These are phyloP conservation scores for Senecio squalidus DNA, from an alignment of 140 eudicot species.

Conservation along the genomic window DNA sequence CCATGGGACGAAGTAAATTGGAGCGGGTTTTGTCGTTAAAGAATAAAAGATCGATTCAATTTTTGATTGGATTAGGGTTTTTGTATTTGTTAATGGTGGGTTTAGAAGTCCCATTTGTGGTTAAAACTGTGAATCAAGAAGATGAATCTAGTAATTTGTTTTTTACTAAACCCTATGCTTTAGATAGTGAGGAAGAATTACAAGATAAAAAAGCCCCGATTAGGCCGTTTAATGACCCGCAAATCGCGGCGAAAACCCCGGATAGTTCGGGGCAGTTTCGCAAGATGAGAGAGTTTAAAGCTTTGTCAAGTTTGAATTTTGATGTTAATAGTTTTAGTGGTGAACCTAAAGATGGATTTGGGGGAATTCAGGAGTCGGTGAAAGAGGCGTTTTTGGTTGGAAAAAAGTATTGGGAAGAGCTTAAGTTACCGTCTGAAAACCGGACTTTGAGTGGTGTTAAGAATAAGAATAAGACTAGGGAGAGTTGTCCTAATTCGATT, in stretches of 20 bases:
- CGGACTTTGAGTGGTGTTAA: conserved; percentile 35
- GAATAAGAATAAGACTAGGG: conserved; percentile 21
- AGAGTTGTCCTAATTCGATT: conserved; percentile 71
- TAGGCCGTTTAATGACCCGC: conserved; percentile 40
- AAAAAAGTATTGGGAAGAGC: conserved; percentile 61
- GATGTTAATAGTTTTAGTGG: conserved; percentile 36
- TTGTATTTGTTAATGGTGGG: conserved; percentile 57
- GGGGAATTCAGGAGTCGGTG: conserved; percentile 61
- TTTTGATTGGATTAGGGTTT: conserved; percentile 44
- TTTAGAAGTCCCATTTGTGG: conserved; percentile 69
- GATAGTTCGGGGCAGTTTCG: conserved; percentile 27
- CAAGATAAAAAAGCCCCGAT: conserved; percentile 59
- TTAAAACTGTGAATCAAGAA: conserved; percentile 41
- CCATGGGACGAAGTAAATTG: conserved; percentile 43
- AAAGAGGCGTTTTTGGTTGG: conserved; percentile 69
- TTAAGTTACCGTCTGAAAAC: too few relatives aligned
- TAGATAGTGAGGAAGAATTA: conserved; percentile 58
- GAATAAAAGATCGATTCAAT: conserved; percentile 51
- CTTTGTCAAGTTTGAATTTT: conserved; percentile 49
- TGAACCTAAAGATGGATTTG: conserved; percentile 44
- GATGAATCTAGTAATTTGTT: conserved; percentile 34
- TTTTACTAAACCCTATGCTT: conserved; percentile 28
- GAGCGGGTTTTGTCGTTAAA: conserved; percentile 45
- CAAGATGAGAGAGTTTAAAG: conserved; percentile 23
- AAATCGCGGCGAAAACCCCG: conserved; percentile 31